Conservation (phyloP, 129 eudicot genomes). For the Flaveria trinervia region DNA sequence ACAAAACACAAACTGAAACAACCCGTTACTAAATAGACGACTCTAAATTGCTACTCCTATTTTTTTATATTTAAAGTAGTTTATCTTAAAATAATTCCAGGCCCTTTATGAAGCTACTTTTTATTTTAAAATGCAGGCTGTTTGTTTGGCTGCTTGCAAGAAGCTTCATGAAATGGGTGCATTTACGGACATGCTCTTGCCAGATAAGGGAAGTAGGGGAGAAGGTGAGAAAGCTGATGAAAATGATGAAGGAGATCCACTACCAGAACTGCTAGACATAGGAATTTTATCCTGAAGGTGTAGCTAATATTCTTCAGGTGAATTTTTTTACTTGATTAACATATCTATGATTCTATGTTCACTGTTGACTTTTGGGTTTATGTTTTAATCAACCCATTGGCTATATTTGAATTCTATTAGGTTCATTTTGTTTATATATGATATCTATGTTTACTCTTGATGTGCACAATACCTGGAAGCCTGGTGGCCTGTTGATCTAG, state of each 20-base stretch:
- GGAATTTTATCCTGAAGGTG: slow-evolving; percentile 99
- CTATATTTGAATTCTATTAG: background rate
- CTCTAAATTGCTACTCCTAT: slow-evolving; percentile 1
- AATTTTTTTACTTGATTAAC: slow-evolving; percentile 24
- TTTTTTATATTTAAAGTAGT: background rate
- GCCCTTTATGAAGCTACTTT: slow-evolving; percentile 8
- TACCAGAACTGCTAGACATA: slow-evolving; percentile 96
- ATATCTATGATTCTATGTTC: slow-evolving; percentile 4
- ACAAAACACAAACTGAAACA: background rate
- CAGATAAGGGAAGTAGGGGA: slow-evolving; percentile 93
- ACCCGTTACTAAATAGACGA: background rate
- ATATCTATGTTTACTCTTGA: background rate
- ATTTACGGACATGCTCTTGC: slow-evolving; percentile 99
- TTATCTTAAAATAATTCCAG: background rate
- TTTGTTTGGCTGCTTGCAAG: slow-evolving; percentile 98
- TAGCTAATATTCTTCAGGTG: slow-evolving; percentile 85
- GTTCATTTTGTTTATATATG: background rate
- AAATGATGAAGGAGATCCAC: slow-evolving; percentile 82
- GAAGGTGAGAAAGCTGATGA: slow-evolving; percentile 73
- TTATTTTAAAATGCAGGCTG: slow-evolving; percentile 61
- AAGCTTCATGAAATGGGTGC: slow-evolving; percentile 99
- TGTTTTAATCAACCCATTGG: background rate
- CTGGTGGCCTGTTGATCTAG: background rate
- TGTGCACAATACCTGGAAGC: background rate
- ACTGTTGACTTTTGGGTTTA: background rate